Percentiles rank a stretch among this genome's conserved stretches.
These are phyloP conservation scores for Arabis hirsuta DNA, from an alignment of 345 rosid species.

Conservation along the genomic window DNA sequence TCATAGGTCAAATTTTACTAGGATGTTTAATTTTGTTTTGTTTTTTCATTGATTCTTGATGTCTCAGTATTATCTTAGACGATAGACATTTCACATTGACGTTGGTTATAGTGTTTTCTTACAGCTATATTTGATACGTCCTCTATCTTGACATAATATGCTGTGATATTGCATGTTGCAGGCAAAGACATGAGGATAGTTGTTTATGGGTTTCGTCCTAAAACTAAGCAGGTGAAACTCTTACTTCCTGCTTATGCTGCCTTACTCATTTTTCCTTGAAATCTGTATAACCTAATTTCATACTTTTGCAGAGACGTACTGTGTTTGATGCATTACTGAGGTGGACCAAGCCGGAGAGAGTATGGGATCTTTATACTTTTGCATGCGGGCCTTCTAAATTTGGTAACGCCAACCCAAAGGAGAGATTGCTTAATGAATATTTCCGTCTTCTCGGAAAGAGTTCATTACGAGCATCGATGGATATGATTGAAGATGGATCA, in stretches of 20 bases:
- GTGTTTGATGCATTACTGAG: slow-evolving; percentile 66
- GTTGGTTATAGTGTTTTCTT: slow-evolving; percentile 15
- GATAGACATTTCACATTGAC: slow-evolving; percentile 1
- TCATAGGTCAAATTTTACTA: background rate
- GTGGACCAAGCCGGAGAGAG: slow-evolving; percentile 72
- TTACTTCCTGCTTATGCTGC: slow-evolving; percentile 13
- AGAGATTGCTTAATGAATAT: slow-evolving; percentile 87
- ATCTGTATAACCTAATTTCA: background rate
- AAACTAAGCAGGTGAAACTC: slow-evolving; percentile 75
- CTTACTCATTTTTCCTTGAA: slow-evolving; percentile 10
- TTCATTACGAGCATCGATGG: slow-evolving; percentile 62
- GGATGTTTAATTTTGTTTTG: background rate
- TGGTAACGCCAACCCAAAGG: slow-evolving; percentile 71
- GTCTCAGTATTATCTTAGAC: slow-evolving; percentile 19
- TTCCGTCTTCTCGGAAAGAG: slow-evolving; percentile 86
- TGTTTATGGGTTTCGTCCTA: slow-evolving; percentile 89
- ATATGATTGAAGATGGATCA: slow-evolving; percentile 72
- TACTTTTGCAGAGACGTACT: slow-evolving; percentile 68
- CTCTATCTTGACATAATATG: slow-evolving; percentile 18
- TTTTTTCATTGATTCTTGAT: background rate
- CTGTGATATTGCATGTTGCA: slow-evolving; percentile 42
- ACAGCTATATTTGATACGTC: slow-evolving; percentile 5
- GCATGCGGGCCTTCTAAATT: slow-evolving; percentile 76
- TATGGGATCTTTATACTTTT: slow-evolving; percentile 92
- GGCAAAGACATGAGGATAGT: slow-evolving; percentile 97